Conservation (phyloP, 2,329 filamentous ascomycete species). For the Magnaporthiopsis poae region DNA sequence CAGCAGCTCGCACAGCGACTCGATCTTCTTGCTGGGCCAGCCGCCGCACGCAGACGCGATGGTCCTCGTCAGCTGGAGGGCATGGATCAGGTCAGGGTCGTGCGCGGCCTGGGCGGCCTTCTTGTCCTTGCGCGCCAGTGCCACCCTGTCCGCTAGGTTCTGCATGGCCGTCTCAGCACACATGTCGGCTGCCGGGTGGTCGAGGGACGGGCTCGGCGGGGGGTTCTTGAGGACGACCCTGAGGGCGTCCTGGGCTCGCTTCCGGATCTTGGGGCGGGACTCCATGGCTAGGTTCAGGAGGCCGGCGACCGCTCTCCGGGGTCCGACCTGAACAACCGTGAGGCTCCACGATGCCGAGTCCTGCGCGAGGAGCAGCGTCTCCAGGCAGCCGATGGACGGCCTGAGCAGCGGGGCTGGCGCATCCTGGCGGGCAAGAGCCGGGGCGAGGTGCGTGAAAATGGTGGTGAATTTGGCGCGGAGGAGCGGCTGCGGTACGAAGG, state of each 20-base stretch:
- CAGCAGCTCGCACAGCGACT: conserved; percentile 78
- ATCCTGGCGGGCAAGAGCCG: conserved; percentile 67
- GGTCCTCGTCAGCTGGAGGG: conserved; percentile 82
- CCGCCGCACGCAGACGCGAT: conserved; percentile 79
- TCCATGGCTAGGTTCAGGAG: conserved; percentile 78
- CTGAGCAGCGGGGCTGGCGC: conserved; percentile 79
- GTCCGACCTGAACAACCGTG: conserved; percentile 70
- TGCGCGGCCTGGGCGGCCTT: conserved; percentile 50
- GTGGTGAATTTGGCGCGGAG: conserved; percentile 91
- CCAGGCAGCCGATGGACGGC: conserved; percentile 83
- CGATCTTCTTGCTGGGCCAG: conserved; percentile 94
- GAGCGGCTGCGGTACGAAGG: conserved; percentile 72
- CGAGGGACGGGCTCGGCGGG: conserved; percentile 81
- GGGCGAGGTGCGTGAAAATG: conserved; percentile 78
- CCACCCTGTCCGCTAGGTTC: conserved; percentile 60
- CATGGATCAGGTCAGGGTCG: conserved; percentile 80
- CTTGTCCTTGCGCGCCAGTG: conserved; percentile 58
- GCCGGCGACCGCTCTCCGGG: conserved; percentile 76
- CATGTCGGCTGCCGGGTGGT: conserved; percentile 92
- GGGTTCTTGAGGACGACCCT: conserved; percentile 72
- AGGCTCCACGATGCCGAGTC: conserved; percentile 82
- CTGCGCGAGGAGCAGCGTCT: conserved; percentile 82
- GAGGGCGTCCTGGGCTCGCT: conserved; percentile 82
- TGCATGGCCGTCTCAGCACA: conserved; percentile 84
- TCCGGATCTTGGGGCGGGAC: conserved; percentile 83